Conservation (phyloP, 2,329 filamentous ascomycete species). For the Fragosphaeria purpurea region DNA sequence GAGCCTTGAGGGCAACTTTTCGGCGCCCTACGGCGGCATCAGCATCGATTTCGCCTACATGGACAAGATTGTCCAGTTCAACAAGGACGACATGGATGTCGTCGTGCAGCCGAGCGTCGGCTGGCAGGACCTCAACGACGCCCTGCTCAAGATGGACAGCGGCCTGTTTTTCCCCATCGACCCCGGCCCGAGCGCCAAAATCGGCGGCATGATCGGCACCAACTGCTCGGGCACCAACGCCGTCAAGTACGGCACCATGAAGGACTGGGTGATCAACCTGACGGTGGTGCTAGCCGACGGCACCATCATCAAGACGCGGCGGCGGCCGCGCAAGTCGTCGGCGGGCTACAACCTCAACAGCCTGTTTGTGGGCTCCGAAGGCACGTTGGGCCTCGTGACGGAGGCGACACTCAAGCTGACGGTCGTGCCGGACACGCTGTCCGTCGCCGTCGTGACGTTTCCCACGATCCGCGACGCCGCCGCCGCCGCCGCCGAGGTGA, state of each 20-base stretch:
- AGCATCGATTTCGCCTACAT: slow-evolving; percentile 85
- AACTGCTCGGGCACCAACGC: slow-evolving; percentile 72
- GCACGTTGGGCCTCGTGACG: slow-evolving; percentile 70
- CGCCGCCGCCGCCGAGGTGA: slow-evolving; percentile 62
- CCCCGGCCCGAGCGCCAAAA: slow-evolving; percentile 62
- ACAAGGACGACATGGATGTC: slow-evolving; percentile 84
- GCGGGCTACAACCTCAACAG: slow-evolving; percentile 77
- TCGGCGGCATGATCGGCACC: slow-evolving; percentile 75
- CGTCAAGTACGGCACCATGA: slow-evolving; percentile 76
- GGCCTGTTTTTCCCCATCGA: slow-evolving; percentile 89
- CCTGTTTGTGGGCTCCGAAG: slow-evolving; percentile 72
- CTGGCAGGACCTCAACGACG: slow-evolving; percentile 83
- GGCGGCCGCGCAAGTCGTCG: slow-evolving; percentile 68
- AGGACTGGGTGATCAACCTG: slow-evolving; percentile 76
- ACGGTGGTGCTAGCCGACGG: slow-evolving; percentile 74
- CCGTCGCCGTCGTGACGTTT: slow-evolving; percentile 72
- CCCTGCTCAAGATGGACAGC: slow-evolving; percentile 54
- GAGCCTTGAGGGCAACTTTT: slow-evolving; percentile 83
- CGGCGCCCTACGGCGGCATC: slow-evolving; percentile 74
- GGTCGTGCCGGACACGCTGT: slow-evolving; percentile 64
- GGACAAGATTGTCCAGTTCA: slow-evolving; percentile 69
- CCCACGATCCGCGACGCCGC: slow-evolving; percentile 68
- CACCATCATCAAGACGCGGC: slow-evolving; percentile 66
- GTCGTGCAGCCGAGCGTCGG: slow-evolving; percentile 84
- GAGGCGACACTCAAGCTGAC: slow-evolving; percentile 75